Percentiles rank a stretch among this genome's conserved stretches.
These are phyloP conservation scores for Colletotrichum sp. DNA, from an alignment of 2,329 filamentous ascomycete genomes.

Conservation along the genomic window DNA sequence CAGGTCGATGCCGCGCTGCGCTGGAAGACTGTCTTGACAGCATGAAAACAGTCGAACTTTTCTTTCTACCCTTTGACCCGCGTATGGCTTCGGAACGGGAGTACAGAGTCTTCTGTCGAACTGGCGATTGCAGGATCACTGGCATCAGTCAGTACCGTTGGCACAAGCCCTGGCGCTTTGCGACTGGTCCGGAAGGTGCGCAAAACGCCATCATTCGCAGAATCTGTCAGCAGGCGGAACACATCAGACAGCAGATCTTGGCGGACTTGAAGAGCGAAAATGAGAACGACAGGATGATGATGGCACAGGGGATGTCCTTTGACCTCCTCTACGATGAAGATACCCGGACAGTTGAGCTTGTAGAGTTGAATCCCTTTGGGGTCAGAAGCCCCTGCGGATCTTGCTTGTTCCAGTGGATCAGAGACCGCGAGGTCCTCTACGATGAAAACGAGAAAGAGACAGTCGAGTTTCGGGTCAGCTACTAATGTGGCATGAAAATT, in stretches of 20 bases:
- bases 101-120: conserved; percentile 49
- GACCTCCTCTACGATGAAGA: conserved; percentile 43
- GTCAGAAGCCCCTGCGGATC: conserved; percentile 46
- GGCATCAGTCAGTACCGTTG: conserved; percentile 47
- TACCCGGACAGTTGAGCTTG: conserved; percentile 29
- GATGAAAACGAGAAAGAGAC: conserved; percentile 23
- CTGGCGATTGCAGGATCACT: conserved; percentile 32
- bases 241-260: not conserved
- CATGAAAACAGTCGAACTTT: not conserved
- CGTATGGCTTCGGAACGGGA: conserved; percentile 41
- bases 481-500: not conserved
- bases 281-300: not conserved
- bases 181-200: not conserved
- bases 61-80: not conserved
- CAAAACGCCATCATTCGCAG: not conserved
- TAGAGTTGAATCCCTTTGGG: conserved; percentile 52
- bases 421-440: conserved; percentile 40
- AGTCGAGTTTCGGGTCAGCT: not conserved
- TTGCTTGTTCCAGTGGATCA: conserved; percentile 51
- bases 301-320: conserved; percentile 43
- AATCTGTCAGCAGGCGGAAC: not conserved
- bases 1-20: not conserved
- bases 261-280: not conserved
- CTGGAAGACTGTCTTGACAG: not conserved
- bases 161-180: conserved; percentile 37